Base-by-base conservation (phyloP, 2,329 filamentous ascomycete genomes). In the Monosporascus sp. region DNA sequence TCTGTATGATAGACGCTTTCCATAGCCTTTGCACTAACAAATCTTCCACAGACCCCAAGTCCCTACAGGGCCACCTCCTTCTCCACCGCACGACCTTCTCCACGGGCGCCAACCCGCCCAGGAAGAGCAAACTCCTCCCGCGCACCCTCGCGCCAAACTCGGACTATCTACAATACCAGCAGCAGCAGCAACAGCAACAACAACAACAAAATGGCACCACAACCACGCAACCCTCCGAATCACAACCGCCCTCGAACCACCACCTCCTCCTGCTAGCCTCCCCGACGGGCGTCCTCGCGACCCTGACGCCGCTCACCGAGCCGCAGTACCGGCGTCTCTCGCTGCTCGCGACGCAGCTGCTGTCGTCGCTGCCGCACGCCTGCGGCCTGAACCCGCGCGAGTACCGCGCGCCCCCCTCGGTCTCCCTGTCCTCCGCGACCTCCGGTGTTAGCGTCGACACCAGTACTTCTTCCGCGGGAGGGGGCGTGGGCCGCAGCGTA, bases 41-140 rank as follows among this genome's bases (percentile, higher is more conserved):
- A 54, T 5, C 8, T 3, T 11, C 22, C 20, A 52, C 61, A 96
- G 92, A 97, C 67, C 93, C 93, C 17, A 95, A 96, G 75, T 95
- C 91, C 7, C 83, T 96, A 36, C 89, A 93, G 53, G 94, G 94
- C 48, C 88, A 92, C 64, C 83, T 92, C 41, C 82, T 99, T 24
- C 81, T 99, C 7, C 90, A 93, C 70, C 86, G 89, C 55, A 90
- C 89, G 50, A 89, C 90, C 54, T 97, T 99, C 74, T 87, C 92
- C 67, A 85, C 89, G 0, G 91, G 90, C 38, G 83, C 83, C 18
- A 89, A 96, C 69, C 81, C 87, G 58, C 84, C 89, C 0, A 87
- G 88, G 1, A 82, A 81, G 38, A 87, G 91, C 61, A 84, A 87
- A 20, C 82, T 97, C 48, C 79, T 97, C 36, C 88, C 89, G 1